Percentiles rank a stretch among this genome's conserved stretches.
Conservation (phyloP, 768 basidiomycete genomes). For the Goffeauzyma gilvescens region DNA sequence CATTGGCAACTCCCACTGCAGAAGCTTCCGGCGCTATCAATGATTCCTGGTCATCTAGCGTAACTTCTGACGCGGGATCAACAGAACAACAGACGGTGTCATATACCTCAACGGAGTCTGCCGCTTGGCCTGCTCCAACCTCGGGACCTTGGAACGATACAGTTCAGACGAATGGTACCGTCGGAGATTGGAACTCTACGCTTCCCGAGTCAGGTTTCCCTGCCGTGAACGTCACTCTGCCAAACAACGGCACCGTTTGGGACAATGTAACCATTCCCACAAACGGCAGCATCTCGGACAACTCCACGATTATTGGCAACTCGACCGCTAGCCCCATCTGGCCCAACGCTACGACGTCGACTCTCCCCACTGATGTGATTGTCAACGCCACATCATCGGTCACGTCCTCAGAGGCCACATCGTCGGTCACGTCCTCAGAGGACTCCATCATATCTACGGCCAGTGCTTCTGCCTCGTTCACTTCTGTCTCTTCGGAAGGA, state of each 20-base stretch:
- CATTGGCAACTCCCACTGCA: not conserved
- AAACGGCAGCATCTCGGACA: not conserved
- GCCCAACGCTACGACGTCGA: not conserved
- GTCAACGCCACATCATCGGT: constrained; percentile 2
- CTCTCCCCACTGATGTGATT: not conserved
- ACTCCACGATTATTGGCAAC: not conserved
- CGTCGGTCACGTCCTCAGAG: constrained; percentile 2
- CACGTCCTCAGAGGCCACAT: not conserved
- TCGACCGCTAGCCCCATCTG: not conserved
- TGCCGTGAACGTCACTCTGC: not conserved
- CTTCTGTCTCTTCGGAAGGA: not conserved
- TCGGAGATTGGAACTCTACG: not conserved
- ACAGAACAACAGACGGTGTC: too few relatives aligned
- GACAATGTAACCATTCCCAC: not conserved
- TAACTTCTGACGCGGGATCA: too few relatives aligned
- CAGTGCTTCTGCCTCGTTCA: constrained; percentile 1
- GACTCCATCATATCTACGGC: not conserved
- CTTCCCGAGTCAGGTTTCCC: not conserved
- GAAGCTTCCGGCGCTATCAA: not conserved
- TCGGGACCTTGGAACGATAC: not conserved
- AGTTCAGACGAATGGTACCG: not conserved
- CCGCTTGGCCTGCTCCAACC: not conserved
- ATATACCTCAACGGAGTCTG: too few relatives aligned
- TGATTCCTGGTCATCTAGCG: not conserved
- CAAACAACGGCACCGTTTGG: not conserved